Percentiles rank a stretch among this genome's conserved stretches.
phyloP scores from a whole-genome alignment of 192 early-diverging fungal species.

The Coemansia sp. region DNA sequence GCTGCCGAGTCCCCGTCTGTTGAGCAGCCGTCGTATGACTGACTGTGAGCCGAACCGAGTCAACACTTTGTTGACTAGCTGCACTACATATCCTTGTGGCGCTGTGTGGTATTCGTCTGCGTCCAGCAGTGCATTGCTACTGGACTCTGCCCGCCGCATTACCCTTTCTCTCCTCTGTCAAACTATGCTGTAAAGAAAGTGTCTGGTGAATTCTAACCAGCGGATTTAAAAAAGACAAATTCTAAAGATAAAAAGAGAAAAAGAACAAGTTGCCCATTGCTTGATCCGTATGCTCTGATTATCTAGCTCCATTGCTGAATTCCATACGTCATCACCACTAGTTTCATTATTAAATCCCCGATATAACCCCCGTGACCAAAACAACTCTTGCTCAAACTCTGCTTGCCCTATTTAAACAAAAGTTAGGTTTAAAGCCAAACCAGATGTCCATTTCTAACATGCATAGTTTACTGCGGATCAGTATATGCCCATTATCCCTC shows the following conservation, averaged over 20 bases:
- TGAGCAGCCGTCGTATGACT: constrained; percentile 19
- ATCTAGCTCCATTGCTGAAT: too few species aligned
- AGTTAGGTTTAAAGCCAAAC: background rate
- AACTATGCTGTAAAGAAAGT: background rate
- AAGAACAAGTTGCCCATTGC: too few species aligned
- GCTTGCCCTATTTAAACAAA: background rate
- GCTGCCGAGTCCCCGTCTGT: constrained; percentile 4
- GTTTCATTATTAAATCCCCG: too few species aligned
- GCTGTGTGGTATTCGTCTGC: constrained; percentile 11
- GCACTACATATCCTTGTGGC: constrained; percentile 29
- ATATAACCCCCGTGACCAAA: too few species aligned
- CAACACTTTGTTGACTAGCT: constrained; percentile 34
- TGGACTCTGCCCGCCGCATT: background rate
- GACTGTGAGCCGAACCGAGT: constrained; percentile 27
- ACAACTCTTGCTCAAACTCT: too few species aligned
- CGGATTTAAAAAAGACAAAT: too few species aligned
- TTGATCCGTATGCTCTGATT: too few species aligned
- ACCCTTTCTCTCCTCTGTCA: background rate
- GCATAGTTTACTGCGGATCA: background rate
- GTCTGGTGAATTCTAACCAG: too few species aligned
- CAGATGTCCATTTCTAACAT: background rate
- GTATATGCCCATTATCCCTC: background rate
- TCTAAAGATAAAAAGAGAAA: too few species aligned
- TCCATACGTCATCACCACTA: too few species aligned
- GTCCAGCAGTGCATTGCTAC: background rate